Percentiles rank a stretch among this genome's conserved stretches.
phyloP scores from a whole-genome alignment of 495 filamentous ascomycete species.

The Penicillium desertorum region DNA sequence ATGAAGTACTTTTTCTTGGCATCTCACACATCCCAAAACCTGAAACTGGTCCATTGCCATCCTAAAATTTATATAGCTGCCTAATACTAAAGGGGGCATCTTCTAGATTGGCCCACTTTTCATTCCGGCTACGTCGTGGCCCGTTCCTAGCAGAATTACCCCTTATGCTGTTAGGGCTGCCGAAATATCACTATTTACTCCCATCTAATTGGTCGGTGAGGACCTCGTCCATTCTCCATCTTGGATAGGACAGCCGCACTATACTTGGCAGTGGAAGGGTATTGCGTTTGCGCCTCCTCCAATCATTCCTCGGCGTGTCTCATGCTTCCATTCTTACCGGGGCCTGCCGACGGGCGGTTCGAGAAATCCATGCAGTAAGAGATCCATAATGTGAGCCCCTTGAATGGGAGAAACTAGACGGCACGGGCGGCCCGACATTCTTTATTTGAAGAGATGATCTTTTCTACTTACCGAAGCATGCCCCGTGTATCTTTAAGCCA shows the following conservation, averaged over 20 bases:
- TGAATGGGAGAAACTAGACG: background rate
- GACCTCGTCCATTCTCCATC: conserved; percentile 4
- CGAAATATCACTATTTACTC: background rate
- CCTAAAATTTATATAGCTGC: background rate
- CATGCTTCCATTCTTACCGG: conserved; percentile 2
- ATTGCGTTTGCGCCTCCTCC: background rate
- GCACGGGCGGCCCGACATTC: background rate
- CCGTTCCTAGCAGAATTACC: conserved; percentile 18
- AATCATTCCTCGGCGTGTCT: conserved; percentile 7
- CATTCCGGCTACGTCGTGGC: conserved; percentile 20
- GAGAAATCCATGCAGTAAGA: background rate
- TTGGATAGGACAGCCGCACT: background rate
- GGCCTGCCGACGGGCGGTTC: background rate
- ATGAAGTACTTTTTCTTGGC: background rate
- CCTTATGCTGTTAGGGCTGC: conserved; percentile 17
- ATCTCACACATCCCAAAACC: background rate
- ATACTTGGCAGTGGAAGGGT: conserved; percentile 9
- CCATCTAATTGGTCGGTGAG: background rate
- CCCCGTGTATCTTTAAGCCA: background rate
- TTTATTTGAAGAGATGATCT: background rate
- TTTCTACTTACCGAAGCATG: background rate
- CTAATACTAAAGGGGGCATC: background rate
- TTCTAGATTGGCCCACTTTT: conserved; percentile 24
- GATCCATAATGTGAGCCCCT: too few relatives aligned
- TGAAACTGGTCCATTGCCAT: background rate